Evolutionary conservation across 2,329 filamentous ascomycete species (phyloP).

Genomic region (Amylocarpus encephaloides): DNA sequence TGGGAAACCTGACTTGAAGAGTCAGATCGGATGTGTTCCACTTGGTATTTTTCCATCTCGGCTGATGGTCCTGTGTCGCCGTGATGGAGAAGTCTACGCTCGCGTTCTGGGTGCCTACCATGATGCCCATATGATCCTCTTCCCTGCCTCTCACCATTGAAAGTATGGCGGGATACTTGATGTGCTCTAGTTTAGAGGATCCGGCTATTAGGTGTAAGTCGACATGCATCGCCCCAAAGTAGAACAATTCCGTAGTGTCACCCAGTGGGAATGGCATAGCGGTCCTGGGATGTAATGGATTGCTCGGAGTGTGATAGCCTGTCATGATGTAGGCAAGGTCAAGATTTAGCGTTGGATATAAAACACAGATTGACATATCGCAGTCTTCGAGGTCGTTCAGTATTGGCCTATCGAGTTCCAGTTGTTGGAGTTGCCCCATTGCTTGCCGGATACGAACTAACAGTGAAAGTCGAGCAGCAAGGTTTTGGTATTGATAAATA

Average conservation of each 20-base stretch:
- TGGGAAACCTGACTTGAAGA: constrained; percentile 62
- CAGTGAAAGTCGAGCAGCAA: background rate
- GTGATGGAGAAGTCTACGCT: constrained; percentile 67
- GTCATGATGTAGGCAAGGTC: constrained; percentile 67
- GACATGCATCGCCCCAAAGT: constrained; percentile 69
- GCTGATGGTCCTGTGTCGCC: constrained; percentile 55
- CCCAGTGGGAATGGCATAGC: constrained; percentile 63
- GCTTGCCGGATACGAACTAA: constrained; percentile 52
- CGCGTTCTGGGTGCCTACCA: constrained; percentile 71
- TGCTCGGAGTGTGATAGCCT: constrained; percentile 48
- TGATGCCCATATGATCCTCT: constrained; percentile 64
- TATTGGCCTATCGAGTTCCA: constrained; percentile 60
- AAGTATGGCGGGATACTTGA: constrained; percentile 66
- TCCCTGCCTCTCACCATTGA: constrained; percentile 63
- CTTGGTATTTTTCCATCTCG: constrained; percentile 71
- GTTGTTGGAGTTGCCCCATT: constrained; percentile 71
- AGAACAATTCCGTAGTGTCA: constrained; percentile 66
- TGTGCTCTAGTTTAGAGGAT: constrained; percentile 58
- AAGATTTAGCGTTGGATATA: constrained; percentile 66
- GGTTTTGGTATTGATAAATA: background rate
- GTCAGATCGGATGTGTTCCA: constrained; percentile 66
- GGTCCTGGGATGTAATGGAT: constrained; percentile 39
- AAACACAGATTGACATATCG: constrained; percentile 63
- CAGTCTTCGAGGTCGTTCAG: constrained; percentile 68
- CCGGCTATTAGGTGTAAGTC: constrained; percentile 67